Evolutionary conservation across 768 basidiomycete genomes (phyloP), one percentile per base, ranked within the genome.

Genomic region (Mycena amicta): DNA sequence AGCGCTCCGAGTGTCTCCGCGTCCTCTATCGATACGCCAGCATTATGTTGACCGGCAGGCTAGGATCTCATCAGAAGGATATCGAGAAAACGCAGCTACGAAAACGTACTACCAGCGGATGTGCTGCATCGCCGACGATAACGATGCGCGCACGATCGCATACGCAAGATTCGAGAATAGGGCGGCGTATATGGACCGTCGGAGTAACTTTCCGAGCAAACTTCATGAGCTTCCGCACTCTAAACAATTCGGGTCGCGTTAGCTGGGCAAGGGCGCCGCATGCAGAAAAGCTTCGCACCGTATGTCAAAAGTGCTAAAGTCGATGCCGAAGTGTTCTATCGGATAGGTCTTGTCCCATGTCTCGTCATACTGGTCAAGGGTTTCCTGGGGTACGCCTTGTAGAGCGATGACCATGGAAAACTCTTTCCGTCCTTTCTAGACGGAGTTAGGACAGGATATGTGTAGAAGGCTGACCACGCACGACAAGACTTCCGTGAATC

Each of bases 81-180:
- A 3, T n/a, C 51, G n/a, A 51, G 39, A 25, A 4, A 41, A 28
- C 26, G 25, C 2, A 33, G 23, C 16, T 31, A 27, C 5, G 28
- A 20, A 13, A 22, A 64, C 72, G 53, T 59, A 77, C 85, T 66
- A 82, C 71, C 31, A 83, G 69, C 15, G 85, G 82, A 68, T 87
- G 85, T 0, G 82, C 84, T 2, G 85, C 84, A 53, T 86, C 83
- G 50, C 85, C 87, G n/a, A 85, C 75, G 16, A 87, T 69, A 16
- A 82, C 76, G 22, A 82, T 69, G 50, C 76, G 73, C 6, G 79
- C 81, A 20, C 69, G 67, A 12, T 78, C 73, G 62, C 85, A 83
- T 5, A 81, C 79, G 71, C 82, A 77, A 47, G 72, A 77, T 28
- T 85, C 81, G 22, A 82, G 66, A 40, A 68, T 51, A 4, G 72